phyloP scores from a whole-genome alignment of 2,329 filamentous ascomycete genomes.

The Sporothrix dimorphospora region DNA sequence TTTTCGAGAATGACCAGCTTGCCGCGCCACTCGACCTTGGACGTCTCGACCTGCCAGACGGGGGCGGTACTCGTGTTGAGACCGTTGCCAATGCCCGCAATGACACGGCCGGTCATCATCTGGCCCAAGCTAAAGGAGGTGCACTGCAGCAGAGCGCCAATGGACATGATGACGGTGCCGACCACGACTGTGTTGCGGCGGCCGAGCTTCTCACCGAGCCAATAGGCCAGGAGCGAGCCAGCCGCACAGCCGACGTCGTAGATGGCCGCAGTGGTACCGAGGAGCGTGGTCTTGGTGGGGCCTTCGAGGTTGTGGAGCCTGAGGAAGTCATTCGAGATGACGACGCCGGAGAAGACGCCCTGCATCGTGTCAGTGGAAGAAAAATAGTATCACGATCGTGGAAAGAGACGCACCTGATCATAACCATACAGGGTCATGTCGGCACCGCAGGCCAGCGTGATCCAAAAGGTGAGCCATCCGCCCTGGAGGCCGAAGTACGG shows the following conservation, averaged over 20 bases:
- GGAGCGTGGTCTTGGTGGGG: slow-evolving; percentile 5
- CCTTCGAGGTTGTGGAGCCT: slow-evolving; percentile 13
- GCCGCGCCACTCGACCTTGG: slow-evolving; percentile 59
- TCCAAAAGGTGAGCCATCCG: slow-evolving; percentile 21
- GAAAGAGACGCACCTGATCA: slow-evolving; percentile 1
- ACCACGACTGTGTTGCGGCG: slow-evolving; percentile 47
- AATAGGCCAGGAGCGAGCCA: slow-evolving; percentile 39
- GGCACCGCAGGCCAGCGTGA: slow-evolving; percentile 9
- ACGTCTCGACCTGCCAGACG: slow-evolving; percentile 65
- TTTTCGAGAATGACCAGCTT: slow-evolving; percentile 65
- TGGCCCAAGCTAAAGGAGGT: slow-evolving; percentile 46
- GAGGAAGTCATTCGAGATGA: slow-evolving; percentile 19
- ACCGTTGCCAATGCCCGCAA: slow-evolving; percentile 51
- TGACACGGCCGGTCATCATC: slow-evolving; percentile 50
- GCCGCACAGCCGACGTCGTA: slow-evolving; percentile 41
- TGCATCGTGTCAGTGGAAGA: not conserved
- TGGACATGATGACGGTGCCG: slow-evolving; percentile 47
- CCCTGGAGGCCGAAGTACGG: slow-evolving; percentile 20
- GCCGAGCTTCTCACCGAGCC: slow-evolving; percentile 48
- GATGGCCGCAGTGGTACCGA: slow-evolving; percentile 38
- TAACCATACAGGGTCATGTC: slow-evolving; percentile 20
- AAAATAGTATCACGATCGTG: not conserved
- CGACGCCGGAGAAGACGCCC: slow-evolving; percentile 17
- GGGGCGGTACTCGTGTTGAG: slow-evolving; percentile 53
- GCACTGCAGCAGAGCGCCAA: slow-evolving; percentile 48